Percentiles rank a stretch among this genome's conserved stretches.
phyloP scores from a whole-genome alignment of 169 alveolate genomes.

The Plasmodium coatneyi region DNA sequence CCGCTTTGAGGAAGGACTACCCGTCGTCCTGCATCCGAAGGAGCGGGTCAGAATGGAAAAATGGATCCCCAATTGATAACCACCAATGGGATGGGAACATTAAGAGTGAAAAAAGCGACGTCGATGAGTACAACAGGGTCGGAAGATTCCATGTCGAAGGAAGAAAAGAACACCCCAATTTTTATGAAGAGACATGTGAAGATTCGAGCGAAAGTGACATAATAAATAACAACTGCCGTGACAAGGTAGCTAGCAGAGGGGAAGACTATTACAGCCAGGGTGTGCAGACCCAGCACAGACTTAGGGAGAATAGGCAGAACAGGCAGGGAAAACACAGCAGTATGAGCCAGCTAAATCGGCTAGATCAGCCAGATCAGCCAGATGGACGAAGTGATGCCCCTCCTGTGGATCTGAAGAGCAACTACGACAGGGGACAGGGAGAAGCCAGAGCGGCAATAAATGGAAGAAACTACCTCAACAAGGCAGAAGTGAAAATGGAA shows the following conservation, averaged over 20 bases:
- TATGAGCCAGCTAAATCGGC: not conserved
- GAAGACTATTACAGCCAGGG: not conserved
- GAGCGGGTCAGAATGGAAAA: not conserved
- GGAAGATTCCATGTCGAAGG: not conserved
- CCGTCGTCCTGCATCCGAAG: not conserved
- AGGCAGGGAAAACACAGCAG: not conserved
- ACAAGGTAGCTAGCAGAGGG: not conserved
- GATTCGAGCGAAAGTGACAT: not conserved
- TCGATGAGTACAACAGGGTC: not conserved
- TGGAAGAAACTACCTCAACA: slow-evolving; percentile 1
- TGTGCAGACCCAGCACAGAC: not conserved
- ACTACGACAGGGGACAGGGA: not conserved
- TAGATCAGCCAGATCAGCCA: not conserved
- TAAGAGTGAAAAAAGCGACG: not conserved
- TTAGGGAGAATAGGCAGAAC: not conserved
- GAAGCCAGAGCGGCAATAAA: not conserved
- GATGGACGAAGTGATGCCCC: not conserved
- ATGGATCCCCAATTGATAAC: not conserved
- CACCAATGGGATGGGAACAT: not conserved
- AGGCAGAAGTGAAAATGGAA: not conserved
- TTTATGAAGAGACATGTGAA: not conserved
- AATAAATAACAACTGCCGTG: not conserved
- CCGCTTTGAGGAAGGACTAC: not conserved
- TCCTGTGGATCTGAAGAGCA: not conserved
- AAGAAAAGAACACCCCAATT: not conserved